Percentiles rank a stretch among this genome's conserved stretches.
These are phyloP conservation scores for Nitzschia putrida DNA, from an alignment of 108 stramenopile genomes.

Conservation along the genomic window DNA sequence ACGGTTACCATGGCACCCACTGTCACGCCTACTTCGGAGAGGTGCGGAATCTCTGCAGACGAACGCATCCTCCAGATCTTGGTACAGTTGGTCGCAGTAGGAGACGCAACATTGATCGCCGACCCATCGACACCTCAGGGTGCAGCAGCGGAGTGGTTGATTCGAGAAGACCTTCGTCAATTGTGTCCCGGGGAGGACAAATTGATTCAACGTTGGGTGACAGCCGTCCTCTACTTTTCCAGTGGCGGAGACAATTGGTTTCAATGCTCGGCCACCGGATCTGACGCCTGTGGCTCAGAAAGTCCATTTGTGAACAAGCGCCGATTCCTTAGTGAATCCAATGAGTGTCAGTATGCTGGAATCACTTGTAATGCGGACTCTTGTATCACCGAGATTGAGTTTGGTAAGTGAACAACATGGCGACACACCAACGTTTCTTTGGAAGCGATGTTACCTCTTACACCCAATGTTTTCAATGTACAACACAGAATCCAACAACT, in stretches of 20 bases:
- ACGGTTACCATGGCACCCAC: neutral
- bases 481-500: too few species aligned
- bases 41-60: constrained; percentile 22
- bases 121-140: constrained; percentile 35
- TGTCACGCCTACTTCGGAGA: neutral
- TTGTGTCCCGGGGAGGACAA: constrained; percentile 38
- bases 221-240: constrained; percentile 72
- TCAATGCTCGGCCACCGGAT: constrained; percentile 28
- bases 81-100: constrained; percentile 4
- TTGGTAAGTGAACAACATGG: too few species aligned
- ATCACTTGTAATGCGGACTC: constrained; percentile 36
- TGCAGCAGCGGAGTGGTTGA: constrained; percentile 40
- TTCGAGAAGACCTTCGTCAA: constrained; percentile 22
- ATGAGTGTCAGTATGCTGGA: constrained; percentile 58
- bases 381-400: constrained; percentile 48
- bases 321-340: constrained; percentile 33
- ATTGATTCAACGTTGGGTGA: constrained; percentile 63
- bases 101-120: constrained; percentile 15
- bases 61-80: constrained; percentile 28
- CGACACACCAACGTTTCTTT: constrained; percentile 2
- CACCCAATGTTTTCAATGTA: constrained; percentile 1
- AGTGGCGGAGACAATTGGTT: constrained; percentile 62
- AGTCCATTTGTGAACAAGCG: constrained; percentile 24
- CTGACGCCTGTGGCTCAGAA: constrained; percentile 33
- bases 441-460: constrained; percentile 15